Evolutionary conservation across 805 yeast species (phyloP), one percentile per base, ranked within the genome.

Genomic region (Lachancea nothofagi): DNA sequence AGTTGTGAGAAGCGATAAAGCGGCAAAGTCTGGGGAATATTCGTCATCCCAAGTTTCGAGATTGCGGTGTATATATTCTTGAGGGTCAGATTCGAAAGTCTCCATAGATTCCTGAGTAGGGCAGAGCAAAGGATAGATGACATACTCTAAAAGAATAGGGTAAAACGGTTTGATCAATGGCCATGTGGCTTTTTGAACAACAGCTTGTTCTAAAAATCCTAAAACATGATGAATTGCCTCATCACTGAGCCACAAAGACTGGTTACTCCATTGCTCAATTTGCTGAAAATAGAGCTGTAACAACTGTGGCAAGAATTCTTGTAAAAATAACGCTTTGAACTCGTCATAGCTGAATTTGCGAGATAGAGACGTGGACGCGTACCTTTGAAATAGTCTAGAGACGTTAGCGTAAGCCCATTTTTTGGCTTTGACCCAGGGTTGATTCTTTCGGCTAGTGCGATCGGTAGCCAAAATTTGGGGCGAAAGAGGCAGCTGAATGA

Each of bases 351-450:
- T 66, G 50, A 70, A 76, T 46, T 72, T 77, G 42, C 55, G 66
- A 37, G 66, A 59, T 14, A 67, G 47, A 2, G 69, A 63, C 17
- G 61, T 61, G 0, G 84, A 73, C 1, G 82, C 86, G 55, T 83
- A 88, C 50, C 90, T 72, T 38, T 72, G 72, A 52, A 84, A 84
- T 3, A 88, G 57, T 48, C 94, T 74, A 48, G 71, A 74, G 29
- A 89, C 57, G 57, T 85, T 87, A 18, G 86, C 87, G 54, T 78
- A 79, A 1, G 94, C 77, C 97, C 97, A 90, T 60, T 90, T 93
- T 65, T 74, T 89, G 50, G 78, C 75, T 63, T 78, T 90, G 55
- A 68, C 80, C 82, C 82, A 83, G 35, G 77, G 80, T 50, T 74
- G 67, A 36, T 77, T 67, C 29, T 77, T 80, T 17, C 74, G 72